Evolutionary conservation across 2,329 filamentous ascomycete species (phyloP).

Genomic region (Aspergillus viridinutans): DNA sequence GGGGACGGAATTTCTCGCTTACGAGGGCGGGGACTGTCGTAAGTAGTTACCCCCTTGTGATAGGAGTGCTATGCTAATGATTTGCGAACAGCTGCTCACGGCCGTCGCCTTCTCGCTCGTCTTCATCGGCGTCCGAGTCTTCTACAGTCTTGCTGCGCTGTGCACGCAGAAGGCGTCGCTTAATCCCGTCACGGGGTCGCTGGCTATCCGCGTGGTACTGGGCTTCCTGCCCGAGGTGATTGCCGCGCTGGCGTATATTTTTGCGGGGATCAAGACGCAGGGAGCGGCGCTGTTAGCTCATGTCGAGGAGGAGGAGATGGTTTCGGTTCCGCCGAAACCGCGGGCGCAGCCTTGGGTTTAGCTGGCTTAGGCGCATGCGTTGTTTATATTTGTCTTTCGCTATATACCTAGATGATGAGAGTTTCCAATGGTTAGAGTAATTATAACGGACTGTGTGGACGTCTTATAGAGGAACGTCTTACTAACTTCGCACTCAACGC

Average conservation of each 20-base stretch:
- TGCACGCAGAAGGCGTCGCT: conserved; percentile 14
- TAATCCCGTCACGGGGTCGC: conserved; percentile 17
- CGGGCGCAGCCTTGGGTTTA: conserved; percentile 1
- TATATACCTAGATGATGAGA: too few relatives aligned
- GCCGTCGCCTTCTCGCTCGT: conserved; percentile 7
- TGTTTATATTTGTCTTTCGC: too few relatives aligned
- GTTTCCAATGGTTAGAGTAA: too few relatives aligned
- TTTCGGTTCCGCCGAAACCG: not conserved
- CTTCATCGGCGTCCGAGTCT: conserved; percentile 21
- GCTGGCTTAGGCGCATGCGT: too few relatives aligned
- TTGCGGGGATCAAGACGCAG: conserved; percentile 21
- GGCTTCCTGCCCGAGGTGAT: conserved; percentile 25
- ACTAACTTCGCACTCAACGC: too few relatives aligned
- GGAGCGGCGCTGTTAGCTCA: not conserved
- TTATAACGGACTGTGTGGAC: too few relatives aligned
- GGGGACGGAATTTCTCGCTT: not conserved
- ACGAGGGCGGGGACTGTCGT: not conserved
- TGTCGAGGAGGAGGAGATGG: not conserved
- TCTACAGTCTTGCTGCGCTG: conserved; percentile 21
- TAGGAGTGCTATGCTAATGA: not conserved
- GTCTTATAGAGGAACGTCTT: too few relatives aligned
- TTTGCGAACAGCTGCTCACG: not conserved
- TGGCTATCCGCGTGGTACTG: conserved; percentile 21
- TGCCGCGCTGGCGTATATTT: conserved; percentile 13
- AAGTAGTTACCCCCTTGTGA: not conserved